phyloP scores from a whole-genome alignment of 1,284 basidiomycete genomes.

The Leccinum cinnamomeum region DNA sequence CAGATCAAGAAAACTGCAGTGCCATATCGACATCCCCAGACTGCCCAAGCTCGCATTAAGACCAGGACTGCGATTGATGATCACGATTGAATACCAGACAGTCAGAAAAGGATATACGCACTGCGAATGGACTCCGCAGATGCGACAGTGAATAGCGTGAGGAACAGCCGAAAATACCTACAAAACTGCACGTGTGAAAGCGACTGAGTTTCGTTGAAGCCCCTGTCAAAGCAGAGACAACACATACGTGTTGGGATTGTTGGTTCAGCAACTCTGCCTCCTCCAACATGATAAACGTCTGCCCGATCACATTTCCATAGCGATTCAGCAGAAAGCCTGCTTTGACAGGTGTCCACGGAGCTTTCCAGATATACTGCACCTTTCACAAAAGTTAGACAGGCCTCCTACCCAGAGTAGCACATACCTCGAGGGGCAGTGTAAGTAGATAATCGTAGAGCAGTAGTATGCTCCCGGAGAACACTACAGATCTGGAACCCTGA shows the following conservation, averaged over 20 bases:
- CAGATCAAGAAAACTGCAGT: conserved; percentile 1
- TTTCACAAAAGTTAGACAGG: conserved; percentile 1
- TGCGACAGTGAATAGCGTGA: background rate
- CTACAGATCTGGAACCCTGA: background rate
- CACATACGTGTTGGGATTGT: background rate
- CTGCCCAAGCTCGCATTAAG: conserved; percentile 17
- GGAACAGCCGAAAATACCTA: background rate
- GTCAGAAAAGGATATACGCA: conserved; percentile 1
- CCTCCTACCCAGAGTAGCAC: background rate
- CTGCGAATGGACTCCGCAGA: conserved; percentile 12
- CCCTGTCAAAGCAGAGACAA: background rate
- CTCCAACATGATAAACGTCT: conserved; percentile 12
- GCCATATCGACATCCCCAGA: conserved; percentile 15
- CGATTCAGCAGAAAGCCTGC: conserved; percentile 16
- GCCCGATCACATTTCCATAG: conserved; percentile 17
- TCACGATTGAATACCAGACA: background rate
- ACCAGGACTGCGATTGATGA: conserved; percentile 11
- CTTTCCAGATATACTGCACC: conserved; percentile 16
- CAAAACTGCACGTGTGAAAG: background rate
- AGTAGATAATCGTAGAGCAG: too few species aligned
- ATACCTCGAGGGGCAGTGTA: too few species aligned
- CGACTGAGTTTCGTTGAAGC: background rate
- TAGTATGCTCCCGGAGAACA: too few species aligned
- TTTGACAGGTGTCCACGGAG: conserved; percentile 13
- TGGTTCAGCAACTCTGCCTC: conserved; percentile 5